Conservation (phyloP, 2,329 filamentous ascomycete genomes). For the Camillea tinctor region DNA sequence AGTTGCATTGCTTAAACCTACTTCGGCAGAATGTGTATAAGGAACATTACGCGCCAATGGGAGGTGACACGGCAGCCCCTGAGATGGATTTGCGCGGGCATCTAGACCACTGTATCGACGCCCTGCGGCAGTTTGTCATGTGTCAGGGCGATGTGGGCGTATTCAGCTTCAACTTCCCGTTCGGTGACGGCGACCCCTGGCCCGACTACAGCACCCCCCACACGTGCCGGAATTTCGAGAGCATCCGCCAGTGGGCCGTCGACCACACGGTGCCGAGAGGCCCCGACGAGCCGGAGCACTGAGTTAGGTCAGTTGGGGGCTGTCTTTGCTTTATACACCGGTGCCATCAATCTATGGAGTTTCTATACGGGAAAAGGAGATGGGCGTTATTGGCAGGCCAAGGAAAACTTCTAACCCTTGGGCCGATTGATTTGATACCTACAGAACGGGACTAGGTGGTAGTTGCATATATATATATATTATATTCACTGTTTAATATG, state of each 20-base stretch:
- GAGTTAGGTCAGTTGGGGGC: slow-evolving; percentile 5
- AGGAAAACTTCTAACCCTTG: too few species aligned
- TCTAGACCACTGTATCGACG: slow-evolving; percentile 54
- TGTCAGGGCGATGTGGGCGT: slow-evolving; percentile 55
- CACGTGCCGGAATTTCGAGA: slow-evolving; percentile 54
- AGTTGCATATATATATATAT: too few species aligned
- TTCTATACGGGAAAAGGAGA: too few species aligned
- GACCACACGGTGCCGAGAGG: slow-evolving; percentile 45
- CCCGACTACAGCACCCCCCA: slow-evolving; percentile 54
- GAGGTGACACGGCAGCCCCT: slow-evolving; percentile 48
- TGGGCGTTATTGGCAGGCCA: too few species aligned
- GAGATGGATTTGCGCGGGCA: slow-evolving; percentile 43
- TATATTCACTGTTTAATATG: too few species aligned
- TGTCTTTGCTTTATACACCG: too few species aligned
- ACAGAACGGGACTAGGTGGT: too few species aligned
- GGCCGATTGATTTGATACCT: too few species aligned
- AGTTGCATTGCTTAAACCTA: slow-evolving; percentile 51
- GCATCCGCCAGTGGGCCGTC: slow-evolving; percentile 50
- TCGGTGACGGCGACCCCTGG: slow-evolving; percentile 48
- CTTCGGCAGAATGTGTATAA: slow-evolving; percentile 48
- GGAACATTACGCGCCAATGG: slow-evolving; percentile 46
- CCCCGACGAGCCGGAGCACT: slow-evolving; percentile 32
- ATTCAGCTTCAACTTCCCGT: slow-evolving; percentile 52
- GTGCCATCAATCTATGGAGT: too few species aligned
- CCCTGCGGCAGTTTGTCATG: slow-evolving; percentile 52